Evolutionary conservation across 164 flowering plant species (phyloP).

Genomic region (Kalanchoe fedtschenkoi): DNA sequence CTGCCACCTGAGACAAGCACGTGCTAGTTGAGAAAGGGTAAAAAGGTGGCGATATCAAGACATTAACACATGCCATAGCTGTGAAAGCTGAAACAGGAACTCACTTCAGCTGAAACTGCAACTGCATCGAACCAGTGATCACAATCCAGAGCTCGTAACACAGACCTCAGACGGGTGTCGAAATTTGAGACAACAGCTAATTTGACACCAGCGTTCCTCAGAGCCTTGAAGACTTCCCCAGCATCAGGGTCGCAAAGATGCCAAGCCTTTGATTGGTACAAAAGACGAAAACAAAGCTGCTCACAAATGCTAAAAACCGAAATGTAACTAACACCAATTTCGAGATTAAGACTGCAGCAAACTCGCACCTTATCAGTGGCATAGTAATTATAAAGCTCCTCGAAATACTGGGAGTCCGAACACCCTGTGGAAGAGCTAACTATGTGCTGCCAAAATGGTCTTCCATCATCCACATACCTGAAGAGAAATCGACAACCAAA

Average conservation of each 20-base stretch:
- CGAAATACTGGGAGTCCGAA: slow-evolving; percentile 86
- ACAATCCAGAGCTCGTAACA: slow-evolving; percentile 67
- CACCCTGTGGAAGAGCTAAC: slow-evolving; percentile 94
- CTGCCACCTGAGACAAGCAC: slow-evolving; percentile 50
- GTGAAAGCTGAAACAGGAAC: slow-evolving; percentile 5
- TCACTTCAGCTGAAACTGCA: slow-evolving; percentile 94
- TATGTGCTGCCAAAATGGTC: slow-evolving; percentile 92
- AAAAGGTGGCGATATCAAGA: not conserved
- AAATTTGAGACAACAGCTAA: slow-evolving; percentile 91
- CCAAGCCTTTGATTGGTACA: slow-evolving; percentile 61
- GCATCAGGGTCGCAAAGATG: slow-evolving; percentile 91
- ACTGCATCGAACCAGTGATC: slow-evolving; percentile 97
- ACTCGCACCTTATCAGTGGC: slow-evolving; percentile 70
- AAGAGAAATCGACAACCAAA: slow-evolving; percentile 7
- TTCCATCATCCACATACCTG: slow-evolving; percentile 92
- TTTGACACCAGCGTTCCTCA: slow-evolving; percentile 70
- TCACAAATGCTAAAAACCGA: not conserved
- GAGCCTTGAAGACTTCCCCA: slow-evolving; percentile 66
- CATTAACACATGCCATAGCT: not conserved
- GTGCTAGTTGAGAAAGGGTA: not conserved
- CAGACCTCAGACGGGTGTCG: slow-evolving; percentile 80
- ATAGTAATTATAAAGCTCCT: slow-evolving; percentile 86
- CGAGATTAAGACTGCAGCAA: not conserved
- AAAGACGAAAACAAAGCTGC: not conserved
- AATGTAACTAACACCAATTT: not conserved